Percentiles rank a stretch among this genome's conserved stretches.
phyloP scores from a whole-genome alignment of 2,329 filamentous ascomycete genomes.

The Pezicula carpinea region DNA sequence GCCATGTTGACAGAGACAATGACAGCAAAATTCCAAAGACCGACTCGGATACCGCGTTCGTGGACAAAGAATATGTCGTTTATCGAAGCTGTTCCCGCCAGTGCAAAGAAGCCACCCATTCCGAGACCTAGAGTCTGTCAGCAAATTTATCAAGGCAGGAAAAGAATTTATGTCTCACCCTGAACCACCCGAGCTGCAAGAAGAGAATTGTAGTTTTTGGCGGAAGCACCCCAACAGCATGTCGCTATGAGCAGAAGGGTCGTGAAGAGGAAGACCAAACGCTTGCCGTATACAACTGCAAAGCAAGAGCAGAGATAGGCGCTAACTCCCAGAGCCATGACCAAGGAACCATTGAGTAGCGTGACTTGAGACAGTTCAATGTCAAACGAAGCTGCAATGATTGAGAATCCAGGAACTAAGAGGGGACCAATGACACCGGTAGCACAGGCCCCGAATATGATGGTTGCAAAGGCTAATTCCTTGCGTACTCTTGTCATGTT shows the following conservation, averaged over 20 bases:
- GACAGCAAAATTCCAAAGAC: constrained; percentile 9
- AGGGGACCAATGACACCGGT: constrained; percentile 4
- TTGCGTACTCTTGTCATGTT: constrained; percentile 34
- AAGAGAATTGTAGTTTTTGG: constrained; percentile 6
- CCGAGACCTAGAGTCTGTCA: constrained; percentile 3
- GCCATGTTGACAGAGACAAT: constrained; percentile 1
- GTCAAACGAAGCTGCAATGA: constrained; percentile 5
- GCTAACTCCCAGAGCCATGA: constrained; percentile 11
- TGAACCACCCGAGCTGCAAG: constrained; percentile 8
- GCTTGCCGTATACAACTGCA: constrained; percentile 6
- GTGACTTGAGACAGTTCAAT: constrained; percentile 7
- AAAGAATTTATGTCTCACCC: constrained; percentile 3
- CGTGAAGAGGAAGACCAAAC: constrained; percentile 5
- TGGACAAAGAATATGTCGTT: constrained; percentile 12
- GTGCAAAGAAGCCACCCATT: constrained; percentile 10
- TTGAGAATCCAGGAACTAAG: constrained; percentile 10
- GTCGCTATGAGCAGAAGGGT: constrained; percentile 3
- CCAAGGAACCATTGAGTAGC: constrained; percentile 7
- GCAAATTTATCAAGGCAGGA: neutral
- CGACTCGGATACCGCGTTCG: constrained; percentile 11
- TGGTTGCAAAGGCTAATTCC: neutral
- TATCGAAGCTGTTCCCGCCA: constrained; percentile 11
- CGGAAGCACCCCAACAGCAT: constrained; percentile 4
- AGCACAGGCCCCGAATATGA: constrained; percentile 2
- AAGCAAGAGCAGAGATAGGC: constrained; percentile 7